A percentile compares a stretch with the other conserved stretches of the same genome.
Conservation (phyloP, 2,329 filamentous ascomycete genomes). For the Pseudocercospora cruenta region DNA sequence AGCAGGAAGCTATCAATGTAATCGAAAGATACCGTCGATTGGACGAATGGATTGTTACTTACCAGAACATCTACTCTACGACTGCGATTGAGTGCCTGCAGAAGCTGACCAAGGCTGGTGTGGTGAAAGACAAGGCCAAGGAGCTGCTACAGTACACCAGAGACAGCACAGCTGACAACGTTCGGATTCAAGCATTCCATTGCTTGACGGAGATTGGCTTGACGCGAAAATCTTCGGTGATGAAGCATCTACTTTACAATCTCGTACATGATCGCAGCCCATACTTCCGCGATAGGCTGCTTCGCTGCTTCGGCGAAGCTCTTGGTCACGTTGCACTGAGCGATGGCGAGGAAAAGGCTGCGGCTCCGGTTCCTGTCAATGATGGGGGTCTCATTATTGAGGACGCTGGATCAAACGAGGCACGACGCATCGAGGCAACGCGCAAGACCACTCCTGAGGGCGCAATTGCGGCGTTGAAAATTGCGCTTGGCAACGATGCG, state of each 20-base stretch:
- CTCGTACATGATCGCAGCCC: constrained; percentile 62
- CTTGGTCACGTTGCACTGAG: constrained; percentile 64
- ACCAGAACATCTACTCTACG: constrained; percentile 65
- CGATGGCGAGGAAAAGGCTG: constrained; percentile 43
- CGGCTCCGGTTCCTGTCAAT: constrained; percentile 40
- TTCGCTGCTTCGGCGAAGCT: constrained; percentile 57
- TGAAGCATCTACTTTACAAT: constrained; percentile 61
- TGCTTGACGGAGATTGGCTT: constrained; percentile 61
- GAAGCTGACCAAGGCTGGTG: constrained; percentile 57
- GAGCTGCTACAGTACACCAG: constrained; percentile 66
- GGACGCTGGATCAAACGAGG: constrained; percentile 55
- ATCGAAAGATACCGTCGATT: constrained; percentile 66
- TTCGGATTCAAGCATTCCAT: constrained; percentile 63
- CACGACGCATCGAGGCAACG: constrained; percentile 57
- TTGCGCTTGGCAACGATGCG: constrained; percentile 54
- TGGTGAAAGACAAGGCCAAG: constrained; percentile 56
- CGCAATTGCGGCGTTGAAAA: constrained; percentile 60
- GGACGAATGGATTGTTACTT: constrained; percentile 69
- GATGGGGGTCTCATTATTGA: constrained; percentile 59
- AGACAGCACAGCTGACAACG: constrained; percentile 61
- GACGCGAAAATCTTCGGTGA: constrained; percentile 54
- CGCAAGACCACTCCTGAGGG: constrained; percentile 60
- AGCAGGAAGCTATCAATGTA: constrained; percentile 61
- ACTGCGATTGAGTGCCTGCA: constrained; percentile 64
- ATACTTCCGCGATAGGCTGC: constrained; percentile 58